phyloP scores from a whole-genome alignment of 176 grass and related monocot species.

The Cymbopogon citratus region DNA sequence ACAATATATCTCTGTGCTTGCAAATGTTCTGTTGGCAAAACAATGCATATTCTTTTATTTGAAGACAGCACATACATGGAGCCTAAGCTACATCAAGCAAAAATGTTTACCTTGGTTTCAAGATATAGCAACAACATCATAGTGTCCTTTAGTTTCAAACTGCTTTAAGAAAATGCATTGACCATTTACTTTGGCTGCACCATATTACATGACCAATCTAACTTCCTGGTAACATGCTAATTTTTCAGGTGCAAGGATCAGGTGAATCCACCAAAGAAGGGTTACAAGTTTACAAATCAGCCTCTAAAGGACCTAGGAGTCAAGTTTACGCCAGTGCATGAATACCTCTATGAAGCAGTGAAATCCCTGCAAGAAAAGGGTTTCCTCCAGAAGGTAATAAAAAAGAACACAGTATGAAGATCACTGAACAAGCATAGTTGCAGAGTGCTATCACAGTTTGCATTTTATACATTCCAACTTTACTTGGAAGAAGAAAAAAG shows the following conservation, averaged over 20 bases:
- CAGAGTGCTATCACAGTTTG: neutral
- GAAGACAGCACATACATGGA: neutral
- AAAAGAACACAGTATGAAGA: neutral
- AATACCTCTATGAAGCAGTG: constrained; percentile 41
- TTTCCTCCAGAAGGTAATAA: constrained; percentile 32
- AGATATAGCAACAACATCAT: neutral
- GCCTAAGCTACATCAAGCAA: neutral
- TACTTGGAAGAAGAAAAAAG: neutral
- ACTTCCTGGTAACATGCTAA: neutral
- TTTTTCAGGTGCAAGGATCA: constrained; percentile 43
- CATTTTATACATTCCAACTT: neutral
- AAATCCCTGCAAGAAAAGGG: constrained; percentile 49
- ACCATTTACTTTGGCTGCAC: neutral
- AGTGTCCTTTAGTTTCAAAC: neutral
- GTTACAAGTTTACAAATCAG: constrained; percentile 53
- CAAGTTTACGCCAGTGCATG: constrained; percentile 38
- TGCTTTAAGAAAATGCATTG: neutral
- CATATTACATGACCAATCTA: neutral
- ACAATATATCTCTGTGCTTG: neutral
- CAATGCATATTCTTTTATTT: neutral
- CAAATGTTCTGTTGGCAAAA: neutral
- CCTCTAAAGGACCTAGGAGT: constrained; percentile 50
- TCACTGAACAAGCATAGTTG: neutral
- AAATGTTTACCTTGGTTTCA: neutral
- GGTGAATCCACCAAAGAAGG: constrained; percentile 46